A percentile compares a stretch with the other conserved stretches of the same genome.
Evolutionary conservation across 2,329 filamentous ascomycete species (phyloP).

Genomic region (Trichoderma afroharzianum): DNA sequence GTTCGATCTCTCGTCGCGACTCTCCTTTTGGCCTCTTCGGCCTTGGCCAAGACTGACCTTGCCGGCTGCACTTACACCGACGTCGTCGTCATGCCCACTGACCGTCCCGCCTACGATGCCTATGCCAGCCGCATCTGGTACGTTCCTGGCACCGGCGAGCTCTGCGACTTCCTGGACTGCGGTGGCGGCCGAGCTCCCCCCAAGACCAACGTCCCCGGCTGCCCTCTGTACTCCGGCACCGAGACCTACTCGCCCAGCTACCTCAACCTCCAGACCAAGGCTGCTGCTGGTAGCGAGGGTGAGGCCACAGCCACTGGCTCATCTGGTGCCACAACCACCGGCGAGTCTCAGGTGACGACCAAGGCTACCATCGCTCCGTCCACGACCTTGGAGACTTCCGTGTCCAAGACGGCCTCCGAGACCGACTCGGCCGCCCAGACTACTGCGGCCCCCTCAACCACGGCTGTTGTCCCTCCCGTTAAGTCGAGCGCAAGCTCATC

Average conservation of each 20-base stretch:
- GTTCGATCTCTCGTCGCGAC: slow-evolving; percentile 25
- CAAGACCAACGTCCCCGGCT: slow-evolving; percentile 61
- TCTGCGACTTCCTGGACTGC: slow-evolving; percentile 63
- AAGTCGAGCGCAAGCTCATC: neutral
- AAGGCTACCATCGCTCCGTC: neutral
- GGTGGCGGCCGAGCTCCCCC: slow-evolving; percentile 63
- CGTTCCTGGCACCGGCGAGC: slow-evolving; percentile 59
- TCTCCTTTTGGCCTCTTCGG: slow-evolving; percentile 32
- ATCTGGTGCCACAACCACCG: slow-evolving; percentile 16
- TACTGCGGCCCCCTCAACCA: neutral
- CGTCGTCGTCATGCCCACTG: slow-evolving; percentile 28
- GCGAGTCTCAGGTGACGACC: neutral
- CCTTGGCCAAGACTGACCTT: slow-evolving; percentile 43
- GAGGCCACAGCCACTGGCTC: slow-evolving; percentile 14
- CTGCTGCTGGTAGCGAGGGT: neutral
- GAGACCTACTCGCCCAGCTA: slow-evolving; percentile 51
- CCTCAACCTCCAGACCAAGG: slow-evolving; percentile 35
- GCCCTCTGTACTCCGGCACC: slow-evolving; percentile 52
- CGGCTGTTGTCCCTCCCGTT: neutral
- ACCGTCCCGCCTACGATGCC: slow-evolving; percentile 37
- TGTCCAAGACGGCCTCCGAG: neutral
- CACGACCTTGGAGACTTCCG: slow-evolving; percentile 5
- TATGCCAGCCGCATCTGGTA: slow-evolving; percentile 55
- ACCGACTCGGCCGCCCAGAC: neutral
- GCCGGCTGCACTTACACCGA: slow-evolving; percentile 43